phyloP scores from a whole-genome alignment of 2,329 filamentous ascomycete genomes.

The Calonectria pseudoreteaudii region DNA sequence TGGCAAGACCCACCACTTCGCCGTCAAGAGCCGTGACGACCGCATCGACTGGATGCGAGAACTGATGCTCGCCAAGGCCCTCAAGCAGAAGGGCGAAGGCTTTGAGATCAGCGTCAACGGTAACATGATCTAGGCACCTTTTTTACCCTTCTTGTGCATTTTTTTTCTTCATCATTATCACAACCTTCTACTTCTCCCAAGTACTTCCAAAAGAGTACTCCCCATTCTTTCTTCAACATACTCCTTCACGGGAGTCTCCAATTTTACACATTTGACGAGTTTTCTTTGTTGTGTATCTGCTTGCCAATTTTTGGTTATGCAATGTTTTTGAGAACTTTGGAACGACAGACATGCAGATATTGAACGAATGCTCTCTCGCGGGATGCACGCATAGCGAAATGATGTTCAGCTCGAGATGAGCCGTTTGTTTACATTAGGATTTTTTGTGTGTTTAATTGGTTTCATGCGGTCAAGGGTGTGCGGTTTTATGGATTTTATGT shows the following conservation, averaged over 20 bases:
- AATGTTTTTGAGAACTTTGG: constrained; percentile 37
- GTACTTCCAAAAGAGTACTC: constrained; percentile 3
- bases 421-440: constrained; percentile 34
- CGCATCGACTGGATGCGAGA: constrained; percentile 98
- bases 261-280: background rate
- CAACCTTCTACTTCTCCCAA: constrained; percentile 17
- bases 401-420: constrained; percentile 43
- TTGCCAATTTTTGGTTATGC: constrained; percentile 19
- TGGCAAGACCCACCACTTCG: constrained; percentile 93
- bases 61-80: constrained; percentile 89
- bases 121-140: constrained; percentile 70
- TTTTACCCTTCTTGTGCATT: background rate
- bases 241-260: constrained; percentile 10
- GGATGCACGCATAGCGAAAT: constrained; percentile 44
- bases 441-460: constrained; percentile 33
- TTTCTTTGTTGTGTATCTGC: constrained; percentile 15
- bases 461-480: constrained; percentile 1
- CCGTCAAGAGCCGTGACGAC: constrained; percentile 82
- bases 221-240: background rate
- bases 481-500: constrained; percentile 8
- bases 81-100: constrained; percentile 85
- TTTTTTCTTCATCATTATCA: background rate
- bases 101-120: constrained; percentile 87
- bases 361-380: constrained; percentile 43
- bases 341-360: constrained; percentile 39